Evolutionary conservation across 2,329 filamentous ascomycete genomes (phyloP).

Genomic region (Cladosporium velox): DNA sequence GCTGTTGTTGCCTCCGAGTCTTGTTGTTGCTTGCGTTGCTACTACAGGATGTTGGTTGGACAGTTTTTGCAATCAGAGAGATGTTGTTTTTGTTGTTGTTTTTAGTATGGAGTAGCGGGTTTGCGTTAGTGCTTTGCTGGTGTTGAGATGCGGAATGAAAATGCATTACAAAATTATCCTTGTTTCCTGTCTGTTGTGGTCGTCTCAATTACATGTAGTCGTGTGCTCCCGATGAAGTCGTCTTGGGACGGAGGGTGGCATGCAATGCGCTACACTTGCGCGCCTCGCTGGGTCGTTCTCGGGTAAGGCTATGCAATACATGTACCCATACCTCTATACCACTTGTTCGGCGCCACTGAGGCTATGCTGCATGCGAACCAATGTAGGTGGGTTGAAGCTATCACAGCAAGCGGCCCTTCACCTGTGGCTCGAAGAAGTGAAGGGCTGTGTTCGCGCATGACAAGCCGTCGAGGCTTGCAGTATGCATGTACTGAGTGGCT

Average conservation of each 20-base stretch:
- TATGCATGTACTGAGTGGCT: too few relatives aligned
- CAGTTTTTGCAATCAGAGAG: not conserved
- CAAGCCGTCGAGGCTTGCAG: too few relatives aligned
- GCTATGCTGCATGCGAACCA: too few relatives aligned
- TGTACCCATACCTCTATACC: too few relatives aligned
- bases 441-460: too few relatives aligned
- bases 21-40: conserved; percentile 11
- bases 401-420: too few relatives aligned
- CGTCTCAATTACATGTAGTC: not conserved
- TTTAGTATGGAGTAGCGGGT: not conserved
- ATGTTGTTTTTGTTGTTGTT: not conserved
- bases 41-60: conserved; percentile 4
- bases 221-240: not conserved
- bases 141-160: not conserved
- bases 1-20: not conserved
- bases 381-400: too few relatives aligned
- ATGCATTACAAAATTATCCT: not conserved
- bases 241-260: not conserved
- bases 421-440: too few relatives aligned
- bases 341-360: too few relatives aligned
- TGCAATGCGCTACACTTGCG: too few relatives aligned
- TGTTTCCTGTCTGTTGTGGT: not conserved
- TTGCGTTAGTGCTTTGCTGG: not conserved
- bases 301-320: too few relatives aligned
- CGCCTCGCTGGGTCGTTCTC: too few relatives aligned